phyloP scores from a whole-genome alignment of 768 basidiomycete genomes.

The Rubroboletus pulcherrimus region DNA sequence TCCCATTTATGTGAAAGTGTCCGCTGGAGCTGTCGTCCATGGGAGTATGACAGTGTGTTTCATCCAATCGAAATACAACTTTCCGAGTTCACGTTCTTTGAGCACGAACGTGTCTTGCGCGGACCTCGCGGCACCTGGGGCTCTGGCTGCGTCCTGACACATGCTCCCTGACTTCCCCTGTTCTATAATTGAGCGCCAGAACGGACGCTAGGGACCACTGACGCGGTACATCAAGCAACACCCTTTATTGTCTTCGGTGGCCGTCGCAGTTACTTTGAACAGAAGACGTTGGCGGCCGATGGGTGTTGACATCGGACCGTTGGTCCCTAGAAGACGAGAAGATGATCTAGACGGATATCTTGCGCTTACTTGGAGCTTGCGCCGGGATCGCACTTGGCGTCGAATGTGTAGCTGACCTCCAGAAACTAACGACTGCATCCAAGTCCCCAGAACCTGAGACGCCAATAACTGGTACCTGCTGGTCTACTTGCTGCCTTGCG shows the following conservation, averaged over 20 bases:
- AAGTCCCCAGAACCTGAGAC: not conserved
- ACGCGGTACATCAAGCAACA: not conserved
- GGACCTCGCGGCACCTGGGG: not conserved
- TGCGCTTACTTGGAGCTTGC: no score
- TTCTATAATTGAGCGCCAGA: not conserved
- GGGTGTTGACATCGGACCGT: not conserved
- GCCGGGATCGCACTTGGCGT: not conserved
- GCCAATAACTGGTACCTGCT: not conserved
- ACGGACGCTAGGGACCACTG: not conserved
- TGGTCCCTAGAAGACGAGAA: not conserved
- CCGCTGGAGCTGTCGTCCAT: not conserved
- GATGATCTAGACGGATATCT: not conserved
- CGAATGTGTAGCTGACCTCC: not conserved
- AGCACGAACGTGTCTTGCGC: conserved; percentile 8
- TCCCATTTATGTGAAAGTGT: not conserved
- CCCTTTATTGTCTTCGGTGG: not conserved
- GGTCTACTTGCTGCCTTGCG: not conserved
- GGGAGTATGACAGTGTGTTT: not conserved
- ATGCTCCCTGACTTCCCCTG: not conserved
- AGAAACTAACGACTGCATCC: not conserved
- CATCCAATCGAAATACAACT: not conserved
- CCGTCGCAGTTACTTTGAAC: not conserved
- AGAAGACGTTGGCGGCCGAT: not conserved
- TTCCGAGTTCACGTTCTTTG: not conserved
- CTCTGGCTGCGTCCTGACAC: not conserved